Evolutionary conservation across 1,139 yeast species (phyloP), one percentile per base, ranked within the genome.

Genomic region (Yamadazyma siamensis): DNA sequence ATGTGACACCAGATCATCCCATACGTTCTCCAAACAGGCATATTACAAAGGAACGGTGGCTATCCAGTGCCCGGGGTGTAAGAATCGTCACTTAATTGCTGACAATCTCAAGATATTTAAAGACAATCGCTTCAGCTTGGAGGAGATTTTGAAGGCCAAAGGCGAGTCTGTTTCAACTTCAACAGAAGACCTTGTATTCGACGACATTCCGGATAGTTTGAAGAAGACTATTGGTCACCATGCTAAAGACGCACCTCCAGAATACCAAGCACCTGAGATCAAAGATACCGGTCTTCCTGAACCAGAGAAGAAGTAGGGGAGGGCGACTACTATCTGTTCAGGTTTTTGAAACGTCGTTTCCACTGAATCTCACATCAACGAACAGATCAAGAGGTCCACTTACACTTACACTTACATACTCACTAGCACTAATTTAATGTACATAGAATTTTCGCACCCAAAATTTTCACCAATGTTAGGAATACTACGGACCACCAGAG

Each of bases 41-140:
- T 91, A 91, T 52, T 75, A 80, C 15, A 67, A 71, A 16, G 98
- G 98, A 1, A 80, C 96, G 0, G 96, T 91, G 3, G 62, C 87
- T 33, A 82, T 91, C 21, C 89, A 87, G 50, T 91, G 97, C 51
- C 97, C 97, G 0, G 84, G 88, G 8, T 89, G 98, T 57, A 75
- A 83, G 44, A 78, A 75, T 50, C 75, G 96, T 41, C 98, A 91
- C 51, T 64, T 91, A 49, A 89, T 91, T 32, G 95, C 97, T 1
- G 98, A 91, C 52, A 95, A 89, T 56, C 66, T 91, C 46, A 85
- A 65, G 58, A 85, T 91, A 29, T 88, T 89, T 51, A 76, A 80
- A 11, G 96, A 89, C 51, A 66, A 76, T 21, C 67, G 72, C 40
- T 74, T 86, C 47, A 86, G 84, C 11, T 62, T 91, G 25, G 87